Percentiles rank a stretch among this genome's conserved stretches.
Conservation (phyloP, 257 asterid genomes). For the Petrea volubilis region DNA sequence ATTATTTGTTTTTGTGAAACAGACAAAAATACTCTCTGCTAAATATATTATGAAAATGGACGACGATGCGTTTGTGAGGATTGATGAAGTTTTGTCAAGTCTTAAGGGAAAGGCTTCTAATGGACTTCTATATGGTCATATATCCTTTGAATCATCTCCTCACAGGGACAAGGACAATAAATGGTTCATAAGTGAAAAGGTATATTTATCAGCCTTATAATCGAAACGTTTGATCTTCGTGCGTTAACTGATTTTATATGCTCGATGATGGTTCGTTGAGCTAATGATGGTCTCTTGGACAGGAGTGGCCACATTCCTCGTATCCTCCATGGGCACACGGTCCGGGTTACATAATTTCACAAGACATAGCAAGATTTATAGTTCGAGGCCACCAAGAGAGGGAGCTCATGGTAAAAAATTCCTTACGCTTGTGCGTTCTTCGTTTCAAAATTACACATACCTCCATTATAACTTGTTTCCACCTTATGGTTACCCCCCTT, state of each 20-base stretch:
- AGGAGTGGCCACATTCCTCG: constrained; percentile 87
- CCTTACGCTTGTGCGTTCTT: neutral
- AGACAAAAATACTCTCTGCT: constrained; percentile 75
- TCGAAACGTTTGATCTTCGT: neutral
- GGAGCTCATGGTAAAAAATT: constrained; percentile 64
- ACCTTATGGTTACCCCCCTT: too few relatives aligned
- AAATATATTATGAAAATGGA: constrained; percentile 89
- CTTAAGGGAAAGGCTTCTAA: constrained; percentile 54
- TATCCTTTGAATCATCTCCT: constrained; percentile 80
- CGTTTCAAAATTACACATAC: too few relatives aligned
- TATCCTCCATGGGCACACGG: constrained; percentile 99
- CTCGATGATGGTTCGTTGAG: neutral
- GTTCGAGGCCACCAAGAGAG: constrained; percentile 68
- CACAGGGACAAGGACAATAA: constrained; percentile 83
- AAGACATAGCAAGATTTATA: constrained; percentile 80
- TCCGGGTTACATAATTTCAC: constrained; percentile 87
- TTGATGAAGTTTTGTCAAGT: constrained; percentile 72
- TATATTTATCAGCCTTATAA: constrained; percentile 21
- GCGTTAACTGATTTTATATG: neutral
- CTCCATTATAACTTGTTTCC: too few relatives aligned
- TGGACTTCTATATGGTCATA: constrained; percentile 72
- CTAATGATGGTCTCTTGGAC: constrained; percentile 21
- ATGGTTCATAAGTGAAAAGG: constrained; percentile 91
- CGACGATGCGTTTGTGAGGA: constrained; percentile 96
- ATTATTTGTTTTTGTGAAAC: constrained; percentile 25